phyloP scores from a whole-genome alignment of 1,139 yeast genomes.

The Starmera stellimalicola region DNA sequence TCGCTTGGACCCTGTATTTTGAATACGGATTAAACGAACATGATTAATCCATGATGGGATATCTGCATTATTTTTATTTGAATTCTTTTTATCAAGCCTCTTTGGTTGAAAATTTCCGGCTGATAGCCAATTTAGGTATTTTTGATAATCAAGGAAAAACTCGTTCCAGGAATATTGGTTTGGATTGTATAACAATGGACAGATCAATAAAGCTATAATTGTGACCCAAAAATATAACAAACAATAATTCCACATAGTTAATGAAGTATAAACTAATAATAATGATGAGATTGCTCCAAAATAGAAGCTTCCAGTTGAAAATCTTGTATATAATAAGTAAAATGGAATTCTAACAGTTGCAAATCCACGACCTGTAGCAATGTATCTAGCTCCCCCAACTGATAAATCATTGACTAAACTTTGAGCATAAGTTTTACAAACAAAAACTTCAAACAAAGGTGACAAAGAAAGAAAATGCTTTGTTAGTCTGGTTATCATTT shows the following conservation, averaged over 20 bases:
- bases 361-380: slow-evolving; percentile 69
- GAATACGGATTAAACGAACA: slow-evolving; percentile 57
- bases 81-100: slow-evolving; percentile 9
- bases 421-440: slow-evolving; percentile 62
- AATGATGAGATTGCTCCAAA: slow-evolving; percentile 58
- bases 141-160: slow-evolving; percentile 64
- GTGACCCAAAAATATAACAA: slow-evolving; percentile 70
- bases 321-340: slow-evolving; percentile 56
- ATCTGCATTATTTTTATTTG: neutral
- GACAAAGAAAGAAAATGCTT: slow-evolving; percentile 57
- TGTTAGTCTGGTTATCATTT: slow-evolving; percentile 53
- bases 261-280: slow-evolving; percentile 56
- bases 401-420: slow-evolving; percentile 57
- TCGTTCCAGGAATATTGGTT: slow-evolving; percentile 73
- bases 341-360: slow-evolving; percentile 71
- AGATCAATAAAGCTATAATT: slow-evolving; percentile 52
- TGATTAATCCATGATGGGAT: slow-evolving; percentile 69
- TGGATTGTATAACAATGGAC: slow-evolving; percentile 66
- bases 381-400: slow-evolving; percentile 73
- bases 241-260: slow-evolving; percentile 65
- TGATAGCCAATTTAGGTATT: slow-evolving; percentile 60
- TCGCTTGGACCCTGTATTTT: slow-evolving; percentile 64
- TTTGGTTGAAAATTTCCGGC: slow-evolving; percentile 66
- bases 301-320: slow-evolving; percentile 63
- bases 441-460: slow-evolving; percentile 67